Base-by-base conservation (phyloP, 148 eudicot species). In the Rhododendron griersonianum region DNA sequence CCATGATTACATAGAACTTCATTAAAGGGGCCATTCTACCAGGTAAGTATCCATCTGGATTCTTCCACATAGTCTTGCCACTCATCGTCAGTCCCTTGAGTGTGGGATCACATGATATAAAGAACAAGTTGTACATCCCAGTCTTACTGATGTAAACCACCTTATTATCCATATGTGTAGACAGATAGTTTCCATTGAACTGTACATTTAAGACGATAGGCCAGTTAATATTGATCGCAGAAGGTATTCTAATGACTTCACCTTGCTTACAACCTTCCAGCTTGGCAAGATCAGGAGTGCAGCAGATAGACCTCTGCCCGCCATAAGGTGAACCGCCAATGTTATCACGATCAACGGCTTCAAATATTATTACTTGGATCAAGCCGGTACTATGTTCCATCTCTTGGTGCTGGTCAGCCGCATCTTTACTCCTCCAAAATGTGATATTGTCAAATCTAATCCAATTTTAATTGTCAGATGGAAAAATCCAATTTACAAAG, bases 261-360 rank as follows among this genome's bases (percentile, higher is more conserved):
- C 99, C 99, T 87, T 94, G 92, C 88, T 93, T 95, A 86, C 99
- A 97, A 33, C 98, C 98, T 94, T 97, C 98, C 81, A 95, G 91
- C 90, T 96, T 97, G 75, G 98, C 98, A 87, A 97, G 99, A 91
- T 97, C 99, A 76, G 98, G 92, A 69, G 99, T 97, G 93, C 99
- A 97, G 87, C 99, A 97, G 55, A 97, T 92, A 74, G 99, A 92
- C 81, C 98, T 93, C 85, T 97, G 98, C 48, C 99, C 99, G 47
- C 99, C 98, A 87, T 97, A 97, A 81, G 99, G 95, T 50, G 99
- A 97, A 45, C 99, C 99, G 83, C 99, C 99, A 81, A 97, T 95
- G 88, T 90, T 94, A 90, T 97, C 96, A 84, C 99, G 99, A 85
- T 95, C 98, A 88, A 95, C 93, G n/a, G 98, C 98, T 90, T 97